These are phyloP conservation scores for Helotiales sp. DNA, from an alignment of 2,329 filamentous ascomycete species.

Conservation along the genomic window DNA sequence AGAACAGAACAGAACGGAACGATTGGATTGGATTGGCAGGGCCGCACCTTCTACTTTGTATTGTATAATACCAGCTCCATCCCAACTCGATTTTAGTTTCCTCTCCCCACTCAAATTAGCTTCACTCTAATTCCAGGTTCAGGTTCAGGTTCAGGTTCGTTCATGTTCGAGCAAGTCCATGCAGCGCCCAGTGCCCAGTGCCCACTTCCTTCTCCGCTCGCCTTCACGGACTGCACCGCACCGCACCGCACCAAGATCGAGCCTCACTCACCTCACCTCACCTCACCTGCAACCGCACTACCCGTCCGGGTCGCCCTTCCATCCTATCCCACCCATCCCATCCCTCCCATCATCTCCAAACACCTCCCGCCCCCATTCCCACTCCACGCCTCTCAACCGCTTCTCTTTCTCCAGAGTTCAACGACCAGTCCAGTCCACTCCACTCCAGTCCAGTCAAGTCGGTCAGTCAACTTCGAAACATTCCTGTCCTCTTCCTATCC, in stretches of 20 bases:
- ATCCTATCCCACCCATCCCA: background rate
- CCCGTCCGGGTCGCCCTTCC: background rate
- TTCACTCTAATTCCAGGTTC: background rate
- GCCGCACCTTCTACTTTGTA: background rate
- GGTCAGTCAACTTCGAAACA: background rate
- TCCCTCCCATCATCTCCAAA: background rate
- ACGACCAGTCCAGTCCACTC: too few species aligned
- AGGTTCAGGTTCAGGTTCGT: too few species aligned
- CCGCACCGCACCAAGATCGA: background rate
- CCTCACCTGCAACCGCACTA: background rate
- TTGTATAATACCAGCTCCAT: too few species aligned
- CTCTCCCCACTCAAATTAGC: background rate
- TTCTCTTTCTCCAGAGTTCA: background rate
- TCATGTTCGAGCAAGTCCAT: too few species aligned
- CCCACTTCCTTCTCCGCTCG: too few species aligned
- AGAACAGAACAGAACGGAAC: too few species aligned
- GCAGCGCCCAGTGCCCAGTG: too few species aligned
- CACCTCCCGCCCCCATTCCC: background rate
- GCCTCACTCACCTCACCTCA: background rate
- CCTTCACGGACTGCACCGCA: background rate
- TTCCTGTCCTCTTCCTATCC: background rate
- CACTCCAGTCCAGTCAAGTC: too few species aligned
- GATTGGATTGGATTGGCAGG: background rate
- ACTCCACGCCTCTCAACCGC: background rate
- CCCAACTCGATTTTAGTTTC: background rate